These are phyloP conservation scores for Populus hybrid DNA, from an alignment of 441 rosid species.

Conservation along the genomic window DNA sequence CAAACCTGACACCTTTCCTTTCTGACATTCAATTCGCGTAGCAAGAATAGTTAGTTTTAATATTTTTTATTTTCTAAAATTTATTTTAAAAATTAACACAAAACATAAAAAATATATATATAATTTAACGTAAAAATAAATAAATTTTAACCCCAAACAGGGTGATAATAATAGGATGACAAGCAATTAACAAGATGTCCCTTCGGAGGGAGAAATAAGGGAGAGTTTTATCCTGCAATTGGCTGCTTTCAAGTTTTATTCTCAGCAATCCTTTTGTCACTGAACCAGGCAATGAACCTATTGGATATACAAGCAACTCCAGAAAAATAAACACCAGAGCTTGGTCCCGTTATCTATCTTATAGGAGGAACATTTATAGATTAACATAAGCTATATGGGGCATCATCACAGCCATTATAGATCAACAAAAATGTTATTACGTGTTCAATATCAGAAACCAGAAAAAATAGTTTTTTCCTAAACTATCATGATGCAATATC, in stretches of 20 bases:
- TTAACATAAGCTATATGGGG: no score
- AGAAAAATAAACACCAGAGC: no score
- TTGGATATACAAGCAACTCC: not conserved
- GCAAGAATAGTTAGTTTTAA: not conserved
- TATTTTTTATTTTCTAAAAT: no score
- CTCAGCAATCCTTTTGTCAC: no score
- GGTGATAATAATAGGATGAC: not conserved
- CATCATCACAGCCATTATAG: not conserved
- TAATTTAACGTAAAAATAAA: no score
- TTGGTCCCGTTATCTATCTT: no score
- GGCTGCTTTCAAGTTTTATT: no score
- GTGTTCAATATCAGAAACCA: not conserved
- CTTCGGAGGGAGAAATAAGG: not conserved
- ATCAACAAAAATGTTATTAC: not conserved
- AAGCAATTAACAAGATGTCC: not conserved
- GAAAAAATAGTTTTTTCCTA: not conserved
- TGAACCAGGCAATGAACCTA: no score
- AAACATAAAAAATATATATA: no score
- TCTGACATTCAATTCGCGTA: conserved; percentile 21
- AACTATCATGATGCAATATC: not conserved
- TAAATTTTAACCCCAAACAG: no score
- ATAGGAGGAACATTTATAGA: no score
- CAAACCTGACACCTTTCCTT: conserved; percentile 24
- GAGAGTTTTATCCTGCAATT: not conserved
- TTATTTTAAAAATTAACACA: no score